phyloP scores from a whole-genome alignment of 2,329 filamentous ascomycete species.

The Aspergillus carbonarius region DNA sequence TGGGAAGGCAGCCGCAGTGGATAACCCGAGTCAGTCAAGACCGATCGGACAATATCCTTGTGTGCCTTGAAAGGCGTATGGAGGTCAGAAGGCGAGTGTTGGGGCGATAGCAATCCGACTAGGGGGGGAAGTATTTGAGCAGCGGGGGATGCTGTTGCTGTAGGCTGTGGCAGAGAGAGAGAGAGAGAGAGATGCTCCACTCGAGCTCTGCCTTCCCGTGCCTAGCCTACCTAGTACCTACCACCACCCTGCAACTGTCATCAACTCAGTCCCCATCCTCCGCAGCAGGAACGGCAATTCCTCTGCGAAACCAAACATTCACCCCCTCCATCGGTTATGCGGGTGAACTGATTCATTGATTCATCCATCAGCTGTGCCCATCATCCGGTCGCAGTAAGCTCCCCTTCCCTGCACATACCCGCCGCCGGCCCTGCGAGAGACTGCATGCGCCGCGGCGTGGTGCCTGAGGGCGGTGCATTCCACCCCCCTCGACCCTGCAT shows the following conservation, averaged over 20 bases:
- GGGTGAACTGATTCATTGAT: neutral
- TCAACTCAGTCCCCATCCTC: neutral
- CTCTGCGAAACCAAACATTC: neutral
- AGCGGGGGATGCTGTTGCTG: neutral
- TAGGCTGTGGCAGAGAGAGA: too few species aligned
- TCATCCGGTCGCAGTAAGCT: conserved; percentile 2
- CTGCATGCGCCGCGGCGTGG: conserved; percentile 3
- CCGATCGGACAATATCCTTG: neutral
- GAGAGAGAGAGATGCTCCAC: conserved; percentile 3
- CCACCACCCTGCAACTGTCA: neutral
- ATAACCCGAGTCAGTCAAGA: neutral
- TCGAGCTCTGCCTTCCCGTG: neutral
- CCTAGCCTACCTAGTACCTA: neutral
- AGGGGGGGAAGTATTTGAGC: neutral
- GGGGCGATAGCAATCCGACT: neutral
- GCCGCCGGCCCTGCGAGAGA: neutral
- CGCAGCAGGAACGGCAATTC: too few species aligned
- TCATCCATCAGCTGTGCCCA: neutral
- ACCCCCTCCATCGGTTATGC: neutral
- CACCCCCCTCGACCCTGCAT: conserved; percentile 20
- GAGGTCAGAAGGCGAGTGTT: neutral
- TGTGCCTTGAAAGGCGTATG: neutral
- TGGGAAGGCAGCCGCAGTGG: neutral
- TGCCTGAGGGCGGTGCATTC: conserved; percentile 17
- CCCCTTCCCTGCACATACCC: conserved; percentile 4